Evolutionary conservation across 495 filamentous ascomycete genomes (phyloP).

Genomic region (Talaromyces stipitatus): DNA sequence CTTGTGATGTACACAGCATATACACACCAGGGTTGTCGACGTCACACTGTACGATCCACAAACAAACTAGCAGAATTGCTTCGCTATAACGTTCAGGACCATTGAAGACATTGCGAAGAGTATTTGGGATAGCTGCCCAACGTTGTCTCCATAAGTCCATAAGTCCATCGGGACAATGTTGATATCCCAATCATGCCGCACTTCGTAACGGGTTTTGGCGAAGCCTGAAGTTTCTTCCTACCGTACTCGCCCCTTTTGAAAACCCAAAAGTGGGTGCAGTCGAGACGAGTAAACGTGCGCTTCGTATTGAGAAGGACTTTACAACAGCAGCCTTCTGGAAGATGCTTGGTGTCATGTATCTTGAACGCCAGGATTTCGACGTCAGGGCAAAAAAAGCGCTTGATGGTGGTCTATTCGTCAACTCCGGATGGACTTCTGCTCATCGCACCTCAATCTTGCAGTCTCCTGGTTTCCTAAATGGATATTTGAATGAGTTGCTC

Average conservation of each 20-base stretch:
- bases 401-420: slow-evolving; percentile 49
- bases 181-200: slow-evolving; percentile 47
- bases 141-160: slow-evolving; percentile 54
- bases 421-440: slow-evolving; percentile 46
- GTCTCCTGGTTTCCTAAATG: slow-evolving; percentile 34
- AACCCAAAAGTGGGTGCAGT: slow-evolving; percentile 38
- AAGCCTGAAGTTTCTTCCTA: slow-evolving; percentile 37
- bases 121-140: slow-evolving; percentile 50
- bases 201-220: slow-evolving; percentile 62
- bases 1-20: slow-evolving; percentile 55
- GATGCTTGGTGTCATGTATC: slow-evolving; percentile 44
- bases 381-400: slow-evolving; percentile 43
- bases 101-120: slow-evolving; percentile 50
- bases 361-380: slow-evolving; percentile 52
- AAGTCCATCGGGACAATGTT: slow-evolving; percentile 48
- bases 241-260: slow-evolving; percentile 14
- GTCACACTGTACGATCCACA: slow-evolving; percentile 42
- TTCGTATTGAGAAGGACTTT: slow-evolving; percentile 19
- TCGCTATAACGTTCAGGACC: slow-evolving; percentile 59
- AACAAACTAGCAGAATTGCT: slow-evolving; percentile 52
- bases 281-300: slow-evolving; percentile 44
- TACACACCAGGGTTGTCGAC: slow-evolving; percentile 50
- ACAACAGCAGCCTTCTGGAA: slow-evolving; percentile 35
- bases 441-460: slow-evolving; percentile 41
- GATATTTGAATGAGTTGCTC: slow-evolving; percentile 51